Percentiles rank a stretch among this genome's conserved stretches.
Conservation (phyloP, 352 stramenopile genomes). For the Saprolegnia diclina region DNA sequence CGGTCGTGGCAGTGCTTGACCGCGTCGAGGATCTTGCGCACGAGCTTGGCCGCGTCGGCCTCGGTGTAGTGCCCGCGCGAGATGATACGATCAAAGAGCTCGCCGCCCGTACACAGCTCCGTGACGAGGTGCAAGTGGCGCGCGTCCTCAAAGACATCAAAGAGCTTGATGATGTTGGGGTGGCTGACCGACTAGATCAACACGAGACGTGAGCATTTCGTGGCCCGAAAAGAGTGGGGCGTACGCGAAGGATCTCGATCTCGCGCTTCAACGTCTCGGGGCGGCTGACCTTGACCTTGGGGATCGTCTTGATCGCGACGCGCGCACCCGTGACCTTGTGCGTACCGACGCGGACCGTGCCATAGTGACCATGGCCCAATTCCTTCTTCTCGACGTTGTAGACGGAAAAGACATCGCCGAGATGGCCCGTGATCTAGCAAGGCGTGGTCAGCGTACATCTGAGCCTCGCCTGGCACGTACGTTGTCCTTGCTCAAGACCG, state of each 20-base stretch:
- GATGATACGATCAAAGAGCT: slow-evolving; percentile 93
- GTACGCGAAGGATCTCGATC: slow-evolving; percentile 85
- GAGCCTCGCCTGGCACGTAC: not conserved
- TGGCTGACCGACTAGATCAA: slow-evolving; percentile 77
- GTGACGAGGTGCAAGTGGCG: slow-evolving; percentile 96
- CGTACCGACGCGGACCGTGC: slow-evolving; percentile 94
- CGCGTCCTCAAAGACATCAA: slow-evolving; percentile 96
- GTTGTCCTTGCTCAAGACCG: slow-evolving; percentile 24
- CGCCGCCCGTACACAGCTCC: slow-evolving; percentile 96
- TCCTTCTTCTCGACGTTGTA: slow-evolving; percentile 88
- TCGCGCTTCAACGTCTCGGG: slow-evolving; percentile 94
- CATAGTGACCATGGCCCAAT: slow-evolving; percentile 91
- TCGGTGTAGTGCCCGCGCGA: slow-evolving; percentile 94
- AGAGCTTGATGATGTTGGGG: slow-evolving; percentile 98
- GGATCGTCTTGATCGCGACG: slow-evolving; percentile 99
- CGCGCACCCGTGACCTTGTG: slow-evolving; percentile 89
- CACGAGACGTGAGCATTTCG: not conserved
- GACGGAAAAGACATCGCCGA: slow-evolving; percentile 77
- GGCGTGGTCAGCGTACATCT: too few relatives aligned
- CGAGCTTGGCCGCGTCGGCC: slow-evolving; percentile 89
- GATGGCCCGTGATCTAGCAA: slow-evolving; percentile 71
- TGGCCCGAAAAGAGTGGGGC: slow-evolving; percentile 24
- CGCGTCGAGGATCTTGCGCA: slow-evolving; percentile 95
- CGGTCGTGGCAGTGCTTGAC: slow-evolving; percentile 97
- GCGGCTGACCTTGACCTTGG: slow-evolving; percentile 94